Evolutionary conservation across 1,139 yeast species (phyloP), one percentile per base, ranked within the genome.

Genomic region (Candida albicans): DNA sequence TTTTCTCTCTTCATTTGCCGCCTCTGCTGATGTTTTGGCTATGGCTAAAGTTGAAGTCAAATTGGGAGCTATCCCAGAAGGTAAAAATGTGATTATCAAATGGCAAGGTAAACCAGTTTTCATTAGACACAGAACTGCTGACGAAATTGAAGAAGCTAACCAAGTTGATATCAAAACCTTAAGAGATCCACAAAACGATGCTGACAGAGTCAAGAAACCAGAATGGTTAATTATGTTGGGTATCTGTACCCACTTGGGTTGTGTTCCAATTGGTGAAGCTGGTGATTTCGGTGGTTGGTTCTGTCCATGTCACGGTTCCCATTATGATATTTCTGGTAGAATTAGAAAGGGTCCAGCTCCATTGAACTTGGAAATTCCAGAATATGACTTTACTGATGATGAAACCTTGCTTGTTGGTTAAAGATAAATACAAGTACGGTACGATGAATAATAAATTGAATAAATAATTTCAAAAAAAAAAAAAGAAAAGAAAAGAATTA

Each of bases 291-390:
- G 97, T 69, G 99, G 99, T 67, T 95, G 99, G 99, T 95, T 95
- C 93, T 95, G 99, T 75, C 99, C 99, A 56, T 95, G 99, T 79
- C 99, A 95, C 79, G 99, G 99, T 82, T 93, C 99, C 68, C 99
- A 95, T 74, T 95, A 95, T 76, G 99, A 95, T 77, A 95, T 95
- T 76, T 86, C 98, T 53, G 99, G 99, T 70, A 93, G 99, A 85
- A 93, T 95, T 70, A 89, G 99, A 85, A 93, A 84, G 78, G 99
- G 99, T 59, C 99, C 99, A 62, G 99, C 99, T 68, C 99, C 99
- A 66, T 82, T 90, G 72, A 93, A 93, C 81, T 82, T 95, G 78
- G 99, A 93, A 79, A 81, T 95, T 59, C 99, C 99, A 61, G 79
- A 81, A 58, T 95, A 95, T 68, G 89, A 83, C 59, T 87, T 95